Conservation (phyloP, 768 basidiomycete genomes). For the Mycena rebaudengoi region DNA sequence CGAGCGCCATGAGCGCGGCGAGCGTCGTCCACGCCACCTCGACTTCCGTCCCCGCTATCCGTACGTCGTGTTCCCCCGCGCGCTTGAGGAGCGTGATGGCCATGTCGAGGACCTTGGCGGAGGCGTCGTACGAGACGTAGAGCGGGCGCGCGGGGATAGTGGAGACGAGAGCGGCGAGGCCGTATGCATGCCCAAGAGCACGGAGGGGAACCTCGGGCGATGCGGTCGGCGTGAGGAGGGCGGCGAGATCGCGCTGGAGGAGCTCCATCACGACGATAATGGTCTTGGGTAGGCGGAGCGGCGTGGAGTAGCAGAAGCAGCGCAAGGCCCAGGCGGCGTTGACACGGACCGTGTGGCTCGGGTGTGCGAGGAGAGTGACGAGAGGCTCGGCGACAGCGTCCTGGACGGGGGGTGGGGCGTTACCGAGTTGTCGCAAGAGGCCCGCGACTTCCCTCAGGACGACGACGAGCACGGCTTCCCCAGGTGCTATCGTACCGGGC, state of each 20-base stretch:
- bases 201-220: slow-evolving; percentile 75
- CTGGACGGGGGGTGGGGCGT: slow-evolving; percentile 87
- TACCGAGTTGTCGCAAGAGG: slow-evolving; percentile 88
- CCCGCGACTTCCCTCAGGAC: slow-evolving; percentile 87
- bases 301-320: slow-evolving; percentile 91
- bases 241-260: slow-evolving; percentile 82
- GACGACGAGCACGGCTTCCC: slow-evolving; percentile 72
- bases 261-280: slow-evolving; percentile 82
- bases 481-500: slow-evolving; percentile 81
- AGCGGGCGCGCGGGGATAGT: slow-evolving; percentile 88
- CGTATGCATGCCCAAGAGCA: slow-evolving; percentile 88
- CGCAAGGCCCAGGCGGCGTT: slow-evolving; percentile 88
- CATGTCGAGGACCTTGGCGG: slow-evolving; percentile 89
- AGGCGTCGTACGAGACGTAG: slow-evolving; percentile 94
- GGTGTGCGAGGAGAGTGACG: slow-evolving; percentile 85
- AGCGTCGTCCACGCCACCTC: slow-evolving; percentile 96
- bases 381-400: slow-evolving; percentile 89
- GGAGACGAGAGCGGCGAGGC: slow-evolving; percentile 86
- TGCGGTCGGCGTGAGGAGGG: slow-evolving; percentile 75
- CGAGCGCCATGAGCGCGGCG: slow-evolving; percentile 89
- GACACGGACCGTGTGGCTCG: slow-evolving; percentile 86
- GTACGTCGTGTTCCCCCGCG: slow-evolving; percentile 90
- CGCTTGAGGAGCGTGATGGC: slow-evolving; percentile 90
- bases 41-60: slow-evolving; percentile 82
- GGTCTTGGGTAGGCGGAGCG: slow-evolving; percentile 82